Evolutionary conservation across 2,329 filamentous ascomycete genomes (phyloP).

Genomic region (Diplodia intermedia): DNA sequence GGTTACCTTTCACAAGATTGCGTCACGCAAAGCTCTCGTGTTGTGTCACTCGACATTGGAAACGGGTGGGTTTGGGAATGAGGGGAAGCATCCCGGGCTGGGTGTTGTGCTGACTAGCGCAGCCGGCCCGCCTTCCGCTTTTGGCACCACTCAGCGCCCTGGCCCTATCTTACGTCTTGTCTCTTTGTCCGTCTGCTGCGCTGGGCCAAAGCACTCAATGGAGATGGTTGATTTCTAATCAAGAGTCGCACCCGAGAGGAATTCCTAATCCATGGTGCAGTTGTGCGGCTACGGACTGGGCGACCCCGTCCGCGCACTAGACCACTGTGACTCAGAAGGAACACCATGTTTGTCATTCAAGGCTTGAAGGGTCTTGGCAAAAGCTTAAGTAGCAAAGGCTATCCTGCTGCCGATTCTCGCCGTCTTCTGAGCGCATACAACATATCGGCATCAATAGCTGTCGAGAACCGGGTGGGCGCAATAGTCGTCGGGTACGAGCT

Average conservation of each 20-base stretch:
- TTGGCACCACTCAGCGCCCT: background rate
- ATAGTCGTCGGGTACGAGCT: background rate
- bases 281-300: background rate
- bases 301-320: background rate
- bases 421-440: too few species aligned
- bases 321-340: too few species aligned
- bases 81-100: background rate
- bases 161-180: background rate
- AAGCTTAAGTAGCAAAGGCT: too few species aligned
- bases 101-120: constrained; percentile 1
- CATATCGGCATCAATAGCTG: too few species aligned
- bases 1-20: background rate
- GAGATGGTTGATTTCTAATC: background rate
- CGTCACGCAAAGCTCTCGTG: background rate
- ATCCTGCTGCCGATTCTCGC: too few species aligned
- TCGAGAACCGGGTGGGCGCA: background rate
- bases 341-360: too few species aligned
- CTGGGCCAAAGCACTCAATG: background rate
- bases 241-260: background rate
- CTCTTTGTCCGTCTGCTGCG: background rate
- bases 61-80: background rate
- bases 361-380: too few species aligned
- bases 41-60: background rate
- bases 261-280: too few species aligned
- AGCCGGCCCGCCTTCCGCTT: background rate